A percentile compares a stretch with the other conserved stretches of the same genome.
phyloP scores from a whole-genome alignment of 2,329 filamentous ascomycete species.

The Fusarium piperis region DNA sequence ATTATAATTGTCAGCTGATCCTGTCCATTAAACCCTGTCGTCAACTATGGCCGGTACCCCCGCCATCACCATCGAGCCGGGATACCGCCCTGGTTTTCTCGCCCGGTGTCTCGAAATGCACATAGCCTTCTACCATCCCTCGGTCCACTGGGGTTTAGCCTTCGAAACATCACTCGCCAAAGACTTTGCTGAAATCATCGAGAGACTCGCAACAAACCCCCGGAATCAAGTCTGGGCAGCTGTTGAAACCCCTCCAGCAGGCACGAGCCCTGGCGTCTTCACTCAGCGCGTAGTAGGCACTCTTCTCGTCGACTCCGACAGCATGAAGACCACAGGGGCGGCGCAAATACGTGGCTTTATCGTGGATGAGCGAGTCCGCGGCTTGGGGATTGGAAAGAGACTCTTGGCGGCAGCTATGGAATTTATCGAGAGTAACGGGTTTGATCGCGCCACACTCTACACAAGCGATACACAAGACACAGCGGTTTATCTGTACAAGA shows the following conservation, averaged over 20 bases:
- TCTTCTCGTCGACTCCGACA: conserved; percentile 11
- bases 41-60: background rate
- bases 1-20: background rate
- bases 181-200: conserved; percentile 24
- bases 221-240: conserved; percentile 25
- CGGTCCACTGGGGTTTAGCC: conserved; percentile 12
- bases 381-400: conserved; percentile 13
- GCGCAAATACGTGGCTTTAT: conserved; percentile 30
- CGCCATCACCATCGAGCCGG: conserved; percentile 7
- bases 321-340: background rate
- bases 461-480: conserved; percentile 7
- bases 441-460: conserved; percentile 15
- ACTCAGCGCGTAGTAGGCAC: conserved; percentile 25
- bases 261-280: background rate
- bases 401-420: conserved; percentile 18
- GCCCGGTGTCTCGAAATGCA: conserved; percentile 30
- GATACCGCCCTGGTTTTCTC: conserved; percentile 26
- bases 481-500: conserved; percentile 9
- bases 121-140: conserved; percentile 22
- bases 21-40: background rate
- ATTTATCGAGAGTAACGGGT: conserved; percentile 6
- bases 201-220: conserved; percentile 16
- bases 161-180: conserved; percentile 25
- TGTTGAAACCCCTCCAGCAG: background rate
- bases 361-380: conserved; percentile 22